phyloP scores from a whole-genome alignment of 2,329 filamentous ascomycete species.

The Didymella arachidicola region DNA sequence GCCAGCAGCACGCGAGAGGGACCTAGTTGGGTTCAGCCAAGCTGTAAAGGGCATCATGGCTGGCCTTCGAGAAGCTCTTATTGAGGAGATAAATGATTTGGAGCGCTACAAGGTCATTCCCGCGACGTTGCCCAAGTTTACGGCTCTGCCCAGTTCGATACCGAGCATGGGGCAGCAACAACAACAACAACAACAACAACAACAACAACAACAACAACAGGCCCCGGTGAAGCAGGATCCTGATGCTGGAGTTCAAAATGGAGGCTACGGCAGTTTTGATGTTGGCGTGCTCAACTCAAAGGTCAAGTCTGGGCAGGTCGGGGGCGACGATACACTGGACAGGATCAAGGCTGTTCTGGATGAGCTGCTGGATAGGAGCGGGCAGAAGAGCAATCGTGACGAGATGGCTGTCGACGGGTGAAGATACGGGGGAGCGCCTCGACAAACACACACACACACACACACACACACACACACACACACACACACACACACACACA shows the following conservation, averaged over 20 bases:
- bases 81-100: slow-evolving; percentile 43
- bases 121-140: slow-evolving; percentile 33
- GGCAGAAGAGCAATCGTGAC: slow-evolving; percentile 19
- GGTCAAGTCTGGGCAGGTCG: slow-evolving; percentile 79
- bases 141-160: slow-evolving; percentile 17
- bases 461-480: too few species aligned
- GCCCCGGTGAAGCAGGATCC: slow-evolving; percentile 22
- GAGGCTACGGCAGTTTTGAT: slow-evolving; percentile 68
- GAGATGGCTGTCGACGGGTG: slow-evolving; percentile 35
- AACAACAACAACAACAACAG: slow-evolving; percentile 5
- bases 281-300: slow-evolving; percentile 90
- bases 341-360: slow-evolving; percentile 65
- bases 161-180: slow-evolving; percentile 16
- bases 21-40: slow-evolving; percentile 63
- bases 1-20: slow-evolving; percentile 54
- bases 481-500: too few species aligned
- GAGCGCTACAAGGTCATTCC: slow-evolving; percentile 46
- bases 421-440: neutral
- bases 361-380: slow-evolving; percentile 33
- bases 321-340: slow-evolving; percentile 82
- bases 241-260: slow-evolving; percentile 51
- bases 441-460: neutral
- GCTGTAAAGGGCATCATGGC: slow-evolving; percentile 77
- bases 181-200: too few species aligned
- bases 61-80: slow-evolving; percentile 33